Evolutionary conservation across 768 basidiomycete species (phyloP), one percentile per base, ranked within the genome.

Genomic region (Omphalotus guepiniiformis): DNA sequence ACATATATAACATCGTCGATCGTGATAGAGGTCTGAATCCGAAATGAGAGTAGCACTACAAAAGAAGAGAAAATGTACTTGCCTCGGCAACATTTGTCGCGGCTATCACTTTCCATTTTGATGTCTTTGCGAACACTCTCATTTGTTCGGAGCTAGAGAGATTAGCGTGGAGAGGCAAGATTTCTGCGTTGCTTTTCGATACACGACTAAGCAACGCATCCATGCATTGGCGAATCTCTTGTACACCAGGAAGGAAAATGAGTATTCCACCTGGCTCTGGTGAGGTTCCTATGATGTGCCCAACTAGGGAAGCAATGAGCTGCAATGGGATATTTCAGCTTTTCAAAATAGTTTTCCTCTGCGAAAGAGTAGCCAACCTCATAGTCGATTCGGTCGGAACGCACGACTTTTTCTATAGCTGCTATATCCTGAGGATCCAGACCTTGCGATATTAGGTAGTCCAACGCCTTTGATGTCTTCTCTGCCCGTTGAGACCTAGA

Each of bases 21-120:
- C 1, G 92, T 93, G 45, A 94, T 88, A 2, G 88, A 91, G 1
- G 91, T 93, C 82, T 93, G 40, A 48, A 38, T 27, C 40, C 16
- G 26, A 25, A 35, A 42, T 51, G 19, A 47, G 29, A n/a, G 23
- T 22, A 27, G 11, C 8, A 7, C 37, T 42, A n/a, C 40, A 26
- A 41, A 22, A 27, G n/a, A 47, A 39, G 1, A 16, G 6, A 32
- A 42, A 25, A 41, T 19, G 4, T 29, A 59, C 72, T 45, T 48
- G 83, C 89, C 75, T 93, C 91, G 5, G 91, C 91, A 25, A 97
- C 88, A 58, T 96, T 96, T 3, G 94, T 96, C 0, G 92, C 79
- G 0, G 82, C 89, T 36, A 96, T 83, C 23, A 95, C 78, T 63
- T 95, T 95, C 76, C 93, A 85, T 29, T 71, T 70, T 2, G 74